Evolutionary conservation across 495 filamentous ascomycete genomes (phyloP).

Genomic region (Penicillium mononematosum): DNA sequence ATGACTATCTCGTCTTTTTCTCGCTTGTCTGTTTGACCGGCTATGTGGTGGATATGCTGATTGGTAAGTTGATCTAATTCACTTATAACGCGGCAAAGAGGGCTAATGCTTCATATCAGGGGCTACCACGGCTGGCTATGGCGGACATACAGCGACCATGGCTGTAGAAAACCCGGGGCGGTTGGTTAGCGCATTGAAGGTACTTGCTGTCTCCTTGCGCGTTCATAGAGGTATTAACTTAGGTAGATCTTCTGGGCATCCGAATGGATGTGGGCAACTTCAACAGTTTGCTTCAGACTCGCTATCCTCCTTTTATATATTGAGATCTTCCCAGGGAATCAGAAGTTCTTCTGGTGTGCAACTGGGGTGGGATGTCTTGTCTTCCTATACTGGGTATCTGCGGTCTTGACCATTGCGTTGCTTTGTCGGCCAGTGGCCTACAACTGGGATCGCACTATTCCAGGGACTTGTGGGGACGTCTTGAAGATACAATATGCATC

Average conservation of each 20-base stretch:
- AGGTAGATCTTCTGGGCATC: slow-evolving; percentile 17
- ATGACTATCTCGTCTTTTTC: slow-evolving; percentile 15
- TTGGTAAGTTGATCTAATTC: not conserved
- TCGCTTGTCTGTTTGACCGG: slow-evolving; percentile 12
- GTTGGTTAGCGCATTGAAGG: slow-evolving; percentile 15
- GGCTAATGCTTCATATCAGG: not conserved
- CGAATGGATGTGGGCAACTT: slow-evolving; percentile 19
- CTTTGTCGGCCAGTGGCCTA: slow-evolving; percentile 23
- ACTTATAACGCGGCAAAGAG: no score
- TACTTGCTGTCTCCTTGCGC: not conserved
- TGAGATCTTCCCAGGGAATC: slow-evolving; percentile 10
- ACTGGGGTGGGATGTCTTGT: slow-evolving; percentile 11
- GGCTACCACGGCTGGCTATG: slow-evolving; percentile 12
- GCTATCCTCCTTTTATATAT: slow-evolving; percentile 16
- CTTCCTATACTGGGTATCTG: slow-evolving; percentile 19
- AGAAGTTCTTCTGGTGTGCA: slow-evolving; percentile 12
- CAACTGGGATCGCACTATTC: slow-evolving; percentile 21
- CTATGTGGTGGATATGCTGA: slow-evolving; percentile 9
- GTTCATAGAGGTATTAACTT: not conserved
- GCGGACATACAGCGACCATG: slow-evolving; percentile 9
- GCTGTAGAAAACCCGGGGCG: slow-evolving; percentile 3
- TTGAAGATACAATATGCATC: slow-evolving; percentile 17
- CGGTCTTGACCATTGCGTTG: slow-evolving; percentile 18
- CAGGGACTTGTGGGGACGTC: slow-evolving; percentile 19
- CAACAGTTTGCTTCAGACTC: slow-evolving; percentile 16